Percentiles rank a stretch among this genome's conserved stretches.
Conservation (phyloP, 176 grass and related monocot species). For the Hsuehochloa calcarea region DNA sequence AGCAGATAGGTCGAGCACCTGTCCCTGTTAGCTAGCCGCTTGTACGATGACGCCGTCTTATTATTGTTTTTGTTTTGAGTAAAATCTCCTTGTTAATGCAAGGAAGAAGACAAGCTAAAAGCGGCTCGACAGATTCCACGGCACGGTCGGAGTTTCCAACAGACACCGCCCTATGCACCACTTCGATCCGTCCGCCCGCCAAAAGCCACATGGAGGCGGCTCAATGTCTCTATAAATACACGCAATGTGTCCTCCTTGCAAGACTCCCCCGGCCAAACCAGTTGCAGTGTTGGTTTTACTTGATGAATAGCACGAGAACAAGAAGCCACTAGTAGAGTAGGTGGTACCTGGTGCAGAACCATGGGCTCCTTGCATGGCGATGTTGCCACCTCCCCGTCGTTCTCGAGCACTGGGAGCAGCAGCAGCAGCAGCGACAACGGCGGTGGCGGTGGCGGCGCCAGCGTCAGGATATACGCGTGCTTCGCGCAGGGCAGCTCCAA, state of each 20-base stretch:
- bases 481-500: slow-evolving; percentile 36
- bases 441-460: background rate
- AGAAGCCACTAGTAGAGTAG: background rate
- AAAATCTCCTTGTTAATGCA: too few relatives aligned
- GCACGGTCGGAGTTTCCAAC: slow-evolving; percentile 39
- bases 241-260: background rate
- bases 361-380: slow-evolving; percentile 53
- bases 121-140: slow-evolving; percentile 14
- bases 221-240: slow-evolving; percentile 7
- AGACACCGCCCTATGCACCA: background rate
- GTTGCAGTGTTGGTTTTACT: background rate
- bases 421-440: slow-evolving; percentile 19
- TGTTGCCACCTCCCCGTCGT: slow-evolving; percentile 21
- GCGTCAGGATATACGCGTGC: slow-evolving; percentile 49
- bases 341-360: slow-evolving; percentile 4
- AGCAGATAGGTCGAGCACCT: background rate
- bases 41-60: background rate
- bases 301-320: slow-evolving; percentile 7
- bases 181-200: slow-evolving; percentile 34
- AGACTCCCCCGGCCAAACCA: slow-evolving; percentile 31
- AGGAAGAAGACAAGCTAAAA: slow-evolving; percentile 34
- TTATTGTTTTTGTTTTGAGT: background rate
- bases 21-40: background rate
- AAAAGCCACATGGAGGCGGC: slow-evolving; percentile 8
- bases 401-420: slow-evolving; percentile 45